These are phyloP conservation scores for Diutina scorzettiae DNA, from an alignment of 1,139 yeast species.

Conservation along the genomic window DNA sequence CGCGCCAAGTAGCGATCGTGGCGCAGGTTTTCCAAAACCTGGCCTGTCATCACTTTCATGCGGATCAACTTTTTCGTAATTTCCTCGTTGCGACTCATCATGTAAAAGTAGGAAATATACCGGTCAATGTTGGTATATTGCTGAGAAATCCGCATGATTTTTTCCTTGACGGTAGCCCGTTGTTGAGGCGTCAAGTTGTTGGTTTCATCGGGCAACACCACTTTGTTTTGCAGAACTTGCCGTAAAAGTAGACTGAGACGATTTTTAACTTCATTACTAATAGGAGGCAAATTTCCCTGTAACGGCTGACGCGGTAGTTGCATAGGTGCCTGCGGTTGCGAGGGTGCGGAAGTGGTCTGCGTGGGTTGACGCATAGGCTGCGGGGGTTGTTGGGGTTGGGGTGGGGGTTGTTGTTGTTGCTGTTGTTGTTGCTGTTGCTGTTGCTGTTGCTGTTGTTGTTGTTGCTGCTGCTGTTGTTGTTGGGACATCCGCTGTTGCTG, in stretches of 20 bases:
- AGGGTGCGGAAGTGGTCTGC: constrained; percentile 9
- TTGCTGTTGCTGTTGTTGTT: constrained; percentile 9
- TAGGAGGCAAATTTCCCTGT: constrained; percentile 26
- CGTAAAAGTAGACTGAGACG: constrained; percentile 52
- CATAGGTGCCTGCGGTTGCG: constrained; percentile 7
- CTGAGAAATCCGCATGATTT: constrained; percentile 46
- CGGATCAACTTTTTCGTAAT: constrained; percentile 70
- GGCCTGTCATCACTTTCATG: constrained; percentile 68
- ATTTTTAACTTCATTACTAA: constrained; percentile 32
- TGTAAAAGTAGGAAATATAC: constrained; percentile 64
- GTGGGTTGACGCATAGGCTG: neutral
- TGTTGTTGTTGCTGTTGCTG: constrained; percentile 7
- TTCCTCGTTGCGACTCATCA: constrained; percentile 59
- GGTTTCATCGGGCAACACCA: constrained; percentile 56
- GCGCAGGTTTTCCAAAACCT: constrained; percentile 57
- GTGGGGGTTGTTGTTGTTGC: constrained; percentile 1
- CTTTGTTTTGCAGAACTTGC: constrained; percentile 57
- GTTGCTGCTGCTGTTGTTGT: constrained; percentile 7
- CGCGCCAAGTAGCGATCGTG: constrained; percentile 53
- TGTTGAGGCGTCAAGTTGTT: constrained; percentile 48
- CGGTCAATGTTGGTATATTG: constrained; percentile 62
- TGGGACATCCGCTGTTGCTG: constrained; percentile 4
- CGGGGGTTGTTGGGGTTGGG: constrained; percentile 11
- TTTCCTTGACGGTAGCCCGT: constrained; percentile 48
- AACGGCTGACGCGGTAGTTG: neutral